Conservation (phyloP, 192 early-diverging fungal species). For the Kappamyces sp. region DNA sequence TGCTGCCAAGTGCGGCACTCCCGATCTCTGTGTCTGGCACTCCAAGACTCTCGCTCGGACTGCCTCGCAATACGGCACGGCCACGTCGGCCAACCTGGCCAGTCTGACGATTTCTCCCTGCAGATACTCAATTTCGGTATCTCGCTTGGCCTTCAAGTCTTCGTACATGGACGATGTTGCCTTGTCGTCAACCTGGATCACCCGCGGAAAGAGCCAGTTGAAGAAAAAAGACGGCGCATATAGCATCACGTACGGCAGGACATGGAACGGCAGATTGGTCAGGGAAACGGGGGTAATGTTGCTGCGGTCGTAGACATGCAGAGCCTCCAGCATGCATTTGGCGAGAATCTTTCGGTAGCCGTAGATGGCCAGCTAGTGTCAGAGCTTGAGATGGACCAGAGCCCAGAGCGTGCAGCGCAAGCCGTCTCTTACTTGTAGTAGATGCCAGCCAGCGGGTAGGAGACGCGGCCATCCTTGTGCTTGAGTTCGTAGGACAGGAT, state of each 20-base stretch:
- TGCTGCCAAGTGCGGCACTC: constrained; percentile 18
- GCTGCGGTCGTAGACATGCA: constrained; percentile 29
- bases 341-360: constrained; percentile 26
- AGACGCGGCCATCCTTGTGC: constrained; percentile 55
- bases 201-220: constrained; percentile 7
- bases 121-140: constrained; percentile 41
- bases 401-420: neutral
- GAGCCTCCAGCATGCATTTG: constrained; percentile 32
- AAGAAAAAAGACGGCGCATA: constrained; percentile 30
- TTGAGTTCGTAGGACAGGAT: constrained; percentile 32
- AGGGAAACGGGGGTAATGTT: constrained; percentile 21
- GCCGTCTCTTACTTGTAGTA: constrained; percentile 25
- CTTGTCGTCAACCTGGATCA: constrained; percentile 29
- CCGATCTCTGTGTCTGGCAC: constrained; percentile 18
- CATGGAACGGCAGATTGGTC: too few relatives aligned
- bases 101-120: constrained; percentile 36
- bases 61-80: constrained; percentile 31
- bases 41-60: constrained; percentile 23
- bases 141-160: constrained; percentile 28
- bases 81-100: constrained; percentile 20
- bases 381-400: neutral
- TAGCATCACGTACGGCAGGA: constrained; percentile 13
- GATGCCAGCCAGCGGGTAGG: constrained; percentile 66
- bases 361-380: constrained; percentile 19
- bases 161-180: constrained; percentile 43